Percentiles rank a stretch among this genome's conserved stretches.
These are phyloP conservation scores for Liquidambar formosana DNA, from an alignment of 164 flowering plant genomes.

Conservation along the genomic window DNA sequence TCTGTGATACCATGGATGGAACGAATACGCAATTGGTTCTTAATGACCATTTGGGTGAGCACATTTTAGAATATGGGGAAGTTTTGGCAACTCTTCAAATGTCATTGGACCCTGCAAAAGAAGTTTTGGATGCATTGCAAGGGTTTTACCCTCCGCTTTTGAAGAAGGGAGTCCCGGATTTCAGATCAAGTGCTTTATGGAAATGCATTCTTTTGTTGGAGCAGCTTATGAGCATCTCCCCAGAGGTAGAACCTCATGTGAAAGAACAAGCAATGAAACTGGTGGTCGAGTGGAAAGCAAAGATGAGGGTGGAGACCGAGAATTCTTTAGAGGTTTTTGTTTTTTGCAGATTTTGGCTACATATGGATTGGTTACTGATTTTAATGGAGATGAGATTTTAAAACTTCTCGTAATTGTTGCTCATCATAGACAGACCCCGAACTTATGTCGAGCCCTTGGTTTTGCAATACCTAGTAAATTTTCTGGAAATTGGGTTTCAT, in stretches of 20 bases:
- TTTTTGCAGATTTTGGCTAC: slow-evolving; percentile 7
- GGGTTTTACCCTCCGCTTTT: slow-evolving; percentile 20
- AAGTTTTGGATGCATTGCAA: slow-evolving; percentile 37
- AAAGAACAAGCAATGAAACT: slow-evolving; percentile 17
- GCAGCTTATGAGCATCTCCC: slow-evolving; percentile 15
- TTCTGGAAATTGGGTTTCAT: too few species aligned
- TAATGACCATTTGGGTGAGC: slow-evolving; percentile 14
- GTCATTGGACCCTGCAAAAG: slow-evolving; percentile 29
- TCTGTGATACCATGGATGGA: slow-evolving; percentile 19
- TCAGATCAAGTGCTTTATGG: slow-evolving; percentile 1
- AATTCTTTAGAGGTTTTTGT: slow-evolving; percentile 3
- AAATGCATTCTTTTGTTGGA: slow-evolving; percentile 25
- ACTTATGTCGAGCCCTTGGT: slow-evolving; percentile 3
- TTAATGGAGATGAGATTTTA: slow-evolving; percentile 4
- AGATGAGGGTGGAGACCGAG: too few species aligned
- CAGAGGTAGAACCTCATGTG: not conserved
- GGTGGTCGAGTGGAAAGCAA: slow-evolving; percentile 11
- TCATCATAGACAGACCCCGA: not conserved
- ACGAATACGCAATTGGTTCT: slow-evolving; percentile 18
- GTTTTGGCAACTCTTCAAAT: slow-evolving; percentile 14
- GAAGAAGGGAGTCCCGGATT: not conserved
- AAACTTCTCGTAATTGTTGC: not conserved
- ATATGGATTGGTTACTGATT: slow-evolving; percentile 1
- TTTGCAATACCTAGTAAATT: too few species aligned
- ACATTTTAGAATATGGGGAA: not conserved